These are phyloP conservation scores for Gymnopilus dilepis DNA, from an alignment of 768 basidiomycete species.

Conservation along the genomic window DNA sequence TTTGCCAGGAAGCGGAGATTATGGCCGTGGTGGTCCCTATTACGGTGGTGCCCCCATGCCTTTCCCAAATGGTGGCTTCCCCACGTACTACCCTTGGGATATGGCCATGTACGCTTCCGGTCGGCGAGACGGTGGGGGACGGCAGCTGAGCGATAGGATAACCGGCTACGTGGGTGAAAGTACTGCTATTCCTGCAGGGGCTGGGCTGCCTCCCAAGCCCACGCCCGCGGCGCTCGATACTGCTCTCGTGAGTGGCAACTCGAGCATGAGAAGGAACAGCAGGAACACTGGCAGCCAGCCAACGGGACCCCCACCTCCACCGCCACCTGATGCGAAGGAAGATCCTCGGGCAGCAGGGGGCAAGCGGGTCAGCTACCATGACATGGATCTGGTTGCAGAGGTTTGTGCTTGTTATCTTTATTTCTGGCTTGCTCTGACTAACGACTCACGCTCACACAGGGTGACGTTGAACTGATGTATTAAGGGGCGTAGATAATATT, in stretches of 20 bases:
- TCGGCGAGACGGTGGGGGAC: slow-evolving; percentile 61
- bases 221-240: slow-evolving; percentile 56
- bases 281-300: slow-evolving; percentile 40
- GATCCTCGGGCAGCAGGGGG: slow-evolving; percentile 92
- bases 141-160: slow-evolving; percentile 80
- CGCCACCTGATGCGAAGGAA: slow-evolving; percentile 88
- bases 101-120: slow-evolving; percentile 47
- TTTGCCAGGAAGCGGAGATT: slow-evolving; percentile 39
- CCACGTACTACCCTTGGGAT: slow-evolving; percentile 51
- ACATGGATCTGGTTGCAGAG: slow-evolving; percentile 93
- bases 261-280: slow-evolving; percentile 41
- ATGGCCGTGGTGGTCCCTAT: slow-evolving; percentile 40
- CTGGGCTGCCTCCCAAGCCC: slow-evolving; percentile 84
- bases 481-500: slow-evolving; percentile 28
- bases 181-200: slow-evolving; percentile 60
- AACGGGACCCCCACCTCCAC: slow-evolving; percentile 70
- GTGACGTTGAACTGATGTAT: slow-evolving; percentile 66
- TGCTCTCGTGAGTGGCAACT: slow-evolving; percentile 57
- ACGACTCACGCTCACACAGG: slow-evolving; percentile 39
- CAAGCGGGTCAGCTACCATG: slow-evolving; percentile 91
- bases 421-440: slow-evolving; percentile 10
- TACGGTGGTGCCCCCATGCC: slow-evolving; percentile 38
- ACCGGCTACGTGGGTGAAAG: slow-evolving; percentile 67
- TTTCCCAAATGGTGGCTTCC: slow-evolving; percentile 23
- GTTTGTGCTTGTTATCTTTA: slow-evolving; percentile 38